phyloP scores from a whole-genome alignment of 148 eudicot species.

The Fagopyrum tataricum region DNA sequence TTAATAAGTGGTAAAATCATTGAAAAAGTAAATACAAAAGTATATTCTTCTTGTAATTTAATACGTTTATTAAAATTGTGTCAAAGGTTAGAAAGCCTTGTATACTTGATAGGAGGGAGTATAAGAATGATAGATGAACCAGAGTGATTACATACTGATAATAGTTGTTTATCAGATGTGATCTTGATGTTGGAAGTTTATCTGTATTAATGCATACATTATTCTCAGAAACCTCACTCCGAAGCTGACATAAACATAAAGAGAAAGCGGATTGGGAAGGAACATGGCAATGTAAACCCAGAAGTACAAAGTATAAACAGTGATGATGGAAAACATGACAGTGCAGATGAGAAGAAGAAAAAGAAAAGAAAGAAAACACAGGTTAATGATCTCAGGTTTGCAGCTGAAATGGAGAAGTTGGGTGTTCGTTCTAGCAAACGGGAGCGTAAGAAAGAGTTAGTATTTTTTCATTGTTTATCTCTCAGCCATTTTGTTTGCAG shows the following conservation, averaged over 20 bases:
- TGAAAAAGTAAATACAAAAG: no score
- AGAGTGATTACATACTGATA: no score
- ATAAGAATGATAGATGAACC: background rate
- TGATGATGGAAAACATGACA: constrained; percentile 19
- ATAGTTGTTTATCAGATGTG: background rate
- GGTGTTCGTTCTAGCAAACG: constrained; percentile 44
- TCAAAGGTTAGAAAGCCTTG: no score
- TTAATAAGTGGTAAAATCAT: no score
- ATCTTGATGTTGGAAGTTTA: background rate
- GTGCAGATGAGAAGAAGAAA: constrained; percentile 40
- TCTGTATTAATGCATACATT: background rate
- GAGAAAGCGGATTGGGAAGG: constrained; percentile 21
- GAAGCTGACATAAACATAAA: constrained; percentile 23
- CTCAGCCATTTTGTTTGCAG: background rate
- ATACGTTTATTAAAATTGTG: no score
- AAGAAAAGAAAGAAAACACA: constrained; percentile 62
- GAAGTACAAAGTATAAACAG: constrained; percentile 19
- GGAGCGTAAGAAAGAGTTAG: constrained; percentile 84
- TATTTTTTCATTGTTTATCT: background rate
- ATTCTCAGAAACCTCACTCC: constrained; percentile 31
- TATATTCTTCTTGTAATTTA: no score
- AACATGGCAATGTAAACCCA: constrained; percentile 20
- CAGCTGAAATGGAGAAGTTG: constrained; percentile 34
- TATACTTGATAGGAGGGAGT: no score
- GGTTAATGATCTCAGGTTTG: constrained; percentile 70